Evolutionary conservation across 768 basidiomycete species (phyloP).

Genomic region (Tubosaeta brunneosetosa): DNA sequence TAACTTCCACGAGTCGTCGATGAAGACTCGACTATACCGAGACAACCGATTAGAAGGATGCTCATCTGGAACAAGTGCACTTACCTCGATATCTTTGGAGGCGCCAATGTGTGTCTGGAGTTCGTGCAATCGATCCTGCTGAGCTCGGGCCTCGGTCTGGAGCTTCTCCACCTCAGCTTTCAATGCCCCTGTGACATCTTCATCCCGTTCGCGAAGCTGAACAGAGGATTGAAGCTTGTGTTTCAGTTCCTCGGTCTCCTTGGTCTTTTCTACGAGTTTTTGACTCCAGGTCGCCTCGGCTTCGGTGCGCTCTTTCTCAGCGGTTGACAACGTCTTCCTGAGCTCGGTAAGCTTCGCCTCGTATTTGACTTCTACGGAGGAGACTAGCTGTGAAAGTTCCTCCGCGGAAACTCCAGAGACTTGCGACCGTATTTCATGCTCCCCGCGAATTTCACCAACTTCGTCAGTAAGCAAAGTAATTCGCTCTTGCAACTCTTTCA

Average conservation of each 20-base stretch:
- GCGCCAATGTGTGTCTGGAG: conserved; percentile 46
- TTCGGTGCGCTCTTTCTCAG: conserved; percentile 84
- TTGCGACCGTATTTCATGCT: conserved; percentile 44
- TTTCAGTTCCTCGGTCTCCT: conserved; percentile 73
- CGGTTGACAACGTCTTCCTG: conserved; percentile 50
- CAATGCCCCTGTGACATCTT: conserved; percentile 45
- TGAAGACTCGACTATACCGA: conserved; percentile 40
- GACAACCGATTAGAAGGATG: neutral
- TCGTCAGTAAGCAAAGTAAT: conserved; percentile 68
- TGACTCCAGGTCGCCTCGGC: conserved; percentile 86
- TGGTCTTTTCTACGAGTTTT: conserved; percentile 72
- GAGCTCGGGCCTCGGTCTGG: conserved; percentile 42
- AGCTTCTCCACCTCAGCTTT: conserved; percentile 53
- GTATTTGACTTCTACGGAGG: conserved; percentile 70
- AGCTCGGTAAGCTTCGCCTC: conserved; percentile 74
- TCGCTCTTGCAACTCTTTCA: conserved; percentile 76
- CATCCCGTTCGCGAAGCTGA: conserved; percentile 57
- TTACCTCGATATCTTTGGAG: conserved; percentile 61
- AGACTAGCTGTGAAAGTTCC: conserved; percentile 68
- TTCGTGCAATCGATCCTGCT: conserved; percentile 54
- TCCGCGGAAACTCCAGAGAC: conserved; percentile 47
- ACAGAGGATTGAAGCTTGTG: conserved; percentile 51
- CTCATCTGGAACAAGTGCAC: conserved; percentile 3
- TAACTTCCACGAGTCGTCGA: conserved; percentile 46
- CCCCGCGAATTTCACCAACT: conserved; percentile 56